Conservation (phyloP, 73 alveolate genomes). For the Breviolum minutum region DNA sequence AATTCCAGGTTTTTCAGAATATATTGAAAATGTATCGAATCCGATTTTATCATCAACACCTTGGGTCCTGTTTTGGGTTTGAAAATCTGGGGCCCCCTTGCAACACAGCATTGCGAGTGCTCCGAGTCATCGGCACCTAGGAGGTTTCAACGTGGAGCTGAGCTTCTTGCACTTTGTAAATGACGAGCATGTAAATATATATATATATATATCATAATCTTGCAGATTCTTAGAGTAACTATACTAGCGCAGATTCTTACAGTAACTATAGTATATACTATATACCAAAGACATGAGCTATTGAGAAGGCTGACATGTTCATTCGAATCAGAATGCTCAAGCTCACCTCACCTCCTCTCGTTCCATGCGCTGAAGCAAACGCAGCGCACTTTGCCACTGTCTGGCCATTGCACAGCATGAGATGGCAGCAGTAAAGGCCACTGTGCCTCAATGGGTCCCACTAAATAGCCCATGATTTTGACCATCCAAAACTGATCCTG, state of each 20-base stretch:
- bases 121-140: constrained; percentile 73
- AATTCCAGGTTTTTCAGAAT: background rate
- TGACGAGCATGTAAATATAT: background rate
- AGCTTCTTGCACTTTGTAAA: no score
- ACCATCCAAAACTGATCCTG: no score
- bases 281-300: background rate
- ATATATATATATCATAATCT: no score
- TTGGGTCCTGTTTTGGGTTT: background rate
- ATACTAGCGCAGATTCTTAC: background rate
- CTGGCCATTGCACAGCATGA: constrained; percentile 46
- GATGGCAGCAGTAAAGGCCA: constrained; percentile 68
- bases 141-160: no score
- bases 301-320: background rate
- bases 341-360: background rate
- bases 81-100: constrained; percentile 33
- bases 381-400: constrained; percentile 29
- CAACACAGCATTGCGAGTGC: constrained; percentile 68
- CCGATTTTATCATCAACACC: background rate
- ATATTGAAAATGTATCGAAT: background rate
- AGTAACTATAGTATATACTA: no score
- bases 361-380: constrained; percentile 10
- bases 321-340: no score
- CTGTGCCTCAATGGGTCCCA: constrained; percentile 20
- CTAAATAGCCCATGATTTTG: background rate
- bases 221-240: background rate